Evolutionary conservation across 1,139 yeast genomes (phyloP).

Genomic region (Magnusiomyces clavatus): DNA sequence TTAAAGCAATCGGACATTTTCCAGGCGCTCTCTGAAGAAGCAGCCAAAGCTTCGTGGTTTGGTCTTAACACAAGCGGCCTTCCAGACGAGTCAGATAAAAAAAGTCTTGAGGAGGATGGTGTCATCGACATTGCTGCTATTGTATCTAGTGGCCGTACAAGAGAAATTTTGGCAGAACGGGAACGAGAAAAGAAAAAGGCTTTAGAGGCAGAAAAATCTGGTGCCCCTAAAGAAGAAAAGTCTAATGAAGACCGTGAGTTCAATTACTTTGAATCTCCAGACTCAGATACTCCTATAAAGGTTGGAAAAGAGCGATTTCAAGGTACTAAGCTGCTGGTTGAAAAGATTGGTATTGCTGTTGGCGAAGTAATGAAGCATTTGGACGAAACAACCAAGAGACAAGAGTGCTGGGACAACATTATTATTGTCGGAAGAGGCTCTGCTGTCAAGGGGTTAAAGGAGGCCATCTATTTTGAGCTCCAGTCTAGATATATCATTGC

Average conservation of each 20-base stretch:
- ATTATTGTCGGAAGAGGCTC: constrained; percentile 73
- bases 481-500: constrained; percentile 50
- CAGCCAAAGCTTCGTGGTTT: constrained; percentile 52
- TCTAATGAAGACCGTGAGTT: constrained; percentile 40
- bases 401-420: constrained; percentile 81
- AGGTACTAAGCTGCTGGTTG: constrained; percentile 58
- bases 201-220: constrained; percentile 27
- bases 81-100: constrained; percentile 27
- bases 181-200: constrained; percentile 39
- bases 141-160: constrained; percentile 67
- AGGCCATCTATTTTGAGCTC: constrained; percentile 55
- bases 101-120: constrained; percentile 47
- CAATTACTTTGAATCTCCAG: constrained; percentile 42
- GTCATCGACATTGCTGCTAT: constrained; percentile 84
- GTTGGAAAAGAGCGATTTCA: constrained; percentile 86
- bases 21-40: constrained; percentile 63
- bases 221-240: constrained; percentile 31
- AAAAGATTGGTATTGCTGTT: constrained; percentile 46
- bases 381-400: constrained; percentile 64
- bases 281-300: constrained; percentile 43
- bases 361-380: constrained; percentile 47
- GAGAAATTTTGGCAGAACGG: constrained; percentile 55
- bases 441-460: constrained; percentile 67
- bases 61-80: constrained; percentile 43
- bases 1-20: constrained; percentile 68